Base-by-base conservation (phyloP, 1,284 basidiomycete genomes). In the Trichosporon sp. region DNA sequence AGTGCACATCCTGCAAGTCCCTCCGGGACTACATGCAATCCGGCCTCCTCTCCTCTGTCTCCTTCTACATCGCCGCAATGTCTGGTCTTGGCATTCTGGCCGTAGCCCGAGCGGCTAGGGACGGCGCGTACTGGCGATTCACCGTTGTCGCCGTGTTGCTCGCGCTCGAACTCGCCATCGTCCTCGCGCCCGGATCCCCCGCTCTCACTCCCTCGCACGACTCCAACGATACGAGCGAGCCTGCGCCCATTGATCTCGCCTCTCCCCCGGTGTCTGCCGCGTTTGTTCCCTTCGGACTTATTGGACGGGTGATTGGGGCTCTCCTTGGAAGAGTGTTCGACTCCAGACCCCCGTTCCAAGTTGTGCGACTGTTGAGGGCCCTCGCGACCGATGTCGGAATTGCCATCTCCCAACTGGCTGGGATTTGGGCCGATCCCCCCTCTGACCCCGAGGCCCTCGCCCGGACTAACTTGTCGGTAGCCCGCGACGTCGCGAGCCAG, bases 121-220 rank as follows among this genome's bases (percentile, higher is more conserved):
- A 88, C 1, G 87, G 91, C 8, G 87, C 89, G 65, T 91, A 90
- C 73, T 94, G 92, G 92, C 89, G 92, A n/a, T 65, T 77, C 14
- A 91, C 90, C 78, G 81, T 91, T 56, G 85, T 94, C 46, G 90
- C 89, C 76, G 80, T 87, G 4, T 83, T 87, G 7, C 83, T 91
- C 59, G 85, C 90, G 48, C 86, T 87, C 19, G 81, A 83, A 66
- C 71, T 79, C 14, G 38, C 66, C 21, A 75, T 83, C 43, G 67
- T 81, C 35, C 74, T 82, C 38, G 72, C 76, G 1, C 78, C 81
- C 0, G 75, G 76, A 2, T 65, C 67, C 0, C 46, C 51, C 1
- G 21, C 12, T 67, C 6, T 10, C 5, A 37, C 26, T 70, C 11
- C 64, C 72, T 5, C 63, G 10, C 12, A 37, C 35, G 38, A 40